Evolutionary conservation across 2,329 filamentous ascomycete species (phyloP).

Genomic region (Furcasterigmium sp.): DNA sequence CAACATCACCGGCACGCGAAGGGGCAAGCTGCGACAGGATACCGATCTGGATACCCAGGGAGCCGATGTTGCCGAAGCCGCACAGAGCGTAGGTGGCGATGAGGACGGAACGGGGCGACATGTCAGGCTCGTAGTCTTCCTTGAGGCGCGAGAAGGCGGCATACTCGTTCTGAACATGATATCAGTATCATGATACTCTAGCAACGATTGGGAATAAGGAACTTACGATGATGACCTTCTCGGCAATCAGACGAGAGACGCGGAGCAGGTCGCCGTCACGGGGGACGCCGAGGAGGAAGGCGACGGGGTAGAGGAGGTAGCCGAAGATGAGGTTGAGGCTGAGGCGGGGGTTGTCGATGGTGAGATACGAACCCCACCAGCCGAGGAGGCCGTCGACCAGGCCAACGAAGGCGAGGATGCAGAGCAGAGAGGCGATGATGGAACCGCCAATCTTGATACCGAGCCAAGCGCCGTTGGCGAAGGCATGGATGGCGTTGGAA

Average conservation of each 20-base stretch:
- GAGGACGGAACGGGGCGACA: slow-evolving; percentile 67
- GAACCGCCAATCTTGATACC: slow-evolving; percentile 83
- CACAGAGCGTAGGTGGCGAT: slow-evolving; percentile 86
- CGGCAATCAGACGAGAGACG: slow-evolving; percentile 74
- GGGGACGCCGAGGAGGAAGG: slow-evolving; percentile 77
- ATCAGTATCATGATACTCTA: slow-evolving; percentile 17
- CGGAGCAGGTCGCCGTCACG: slow-evolving; percentile 60
- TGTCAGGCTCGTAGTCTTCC: slow-evolving; percentile 43
- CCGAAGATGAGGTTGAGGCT: slow-evolving; percentile 71
- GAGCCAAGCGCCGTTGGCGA: slow-evolving; percentile 79
- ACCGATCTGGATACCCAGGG: slow-evolving; percentile 84
- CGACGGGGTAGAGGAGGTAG: slow-evolving; percentile 72
- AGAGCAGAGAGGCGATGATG: slow-evolving; percentile 74
- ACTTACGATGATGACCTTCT: slow-evolving; percentile 71
- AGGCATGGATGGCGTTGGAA: slow-evolving; percentile 79
- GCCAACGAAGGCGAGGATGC: slow-evolving; percentile 73
- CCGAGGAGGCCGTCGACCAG: slow-evolving; percentile 71
- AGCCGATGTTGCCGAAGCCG: slow-evolving; percentile 80
- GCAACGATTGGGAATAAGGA: slow-evolving; percentile 1
- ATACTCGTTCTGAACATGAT: slow-evolving; percentile 61
- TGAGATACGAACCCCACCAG: slow-evolving; percentile 79
- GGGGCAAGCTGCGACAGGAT: slow-evolving; percentile 79
- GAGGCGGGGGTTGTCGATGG: slow-evolving; percentile 63
- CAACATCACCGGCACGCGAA: slow-evolving; percentile 67
- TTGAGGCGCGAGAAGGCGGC: slow-evolving; percentile 60